These are phyloP conservation scores for Rhynchospora breviuscula DNA, from an alignment of 176 grass and related monocot genomes.

Conservation along the genomic window DNA sequence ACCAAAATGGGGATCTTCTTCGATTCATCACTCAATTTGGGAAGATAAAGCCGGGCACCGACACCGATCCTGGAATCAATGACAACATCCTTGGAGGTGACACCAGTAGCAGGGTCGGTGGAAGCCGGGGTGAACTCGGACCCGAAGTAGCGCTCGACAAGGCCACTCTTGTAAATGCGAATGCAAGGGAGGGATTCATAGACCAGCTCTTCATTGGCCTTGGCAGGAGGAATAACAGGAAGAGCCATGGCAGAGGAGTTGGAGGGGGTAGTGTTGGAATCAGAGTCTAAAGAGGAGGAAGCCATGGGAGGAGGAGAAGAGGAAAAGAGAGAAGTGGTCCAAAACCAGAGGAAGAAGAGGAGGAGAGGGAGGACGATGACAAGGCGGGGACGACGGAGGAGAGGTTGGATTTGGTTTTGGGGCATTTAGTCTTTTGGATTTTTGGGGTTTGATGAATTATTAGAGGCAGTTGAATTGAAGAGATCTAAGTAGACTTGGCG, in stretches of 20 bases:
- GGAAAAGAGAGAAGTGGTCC: constrained; percentile 15
- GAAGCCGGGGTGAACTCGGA: constrained; percentile 27
- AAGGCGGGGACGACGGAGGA: constrained; percentile 15
- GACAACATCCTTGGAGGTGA: constrained; percentile 59
- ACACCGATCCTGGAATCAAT: constrained; percentile 36
- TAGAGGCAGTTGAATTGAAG: constrained; percentile 2
- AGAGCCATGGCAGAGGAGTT: background rate
- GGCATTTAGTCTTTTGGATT: background rate
- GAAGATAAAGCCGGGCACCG: constrained; percentile 52
- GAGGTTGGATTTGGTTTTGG: constrained; percentile 9
- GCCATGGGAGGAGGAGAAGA: background rate
- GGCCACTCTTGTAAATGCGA: constrained; percentile 56
- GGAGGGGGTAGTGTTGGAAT: background rate
- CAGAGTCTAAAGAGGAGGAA: background rate
- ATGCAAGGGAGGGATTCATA: constrained; percentile 54
- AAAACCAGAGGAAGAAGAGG: constrained; percentile 26
- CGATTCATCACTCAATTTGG: background rate
- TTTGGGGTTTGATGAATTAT: background rate
- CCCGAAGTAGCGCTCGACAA: constrained; percentile 42
- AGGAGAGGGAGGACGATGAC: constrained; percentile 14
- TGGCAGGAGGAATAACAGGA: constrained; percentile 29
- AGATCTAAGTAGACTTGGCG: background rate
- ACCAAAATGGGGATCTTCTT: constrained; percentile 42
- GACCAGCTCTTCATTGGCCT: constrained; percentile 30
- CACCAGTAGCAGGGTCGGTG: constrained; percentile 45